Evolutionary conservation across 129 eudicot genomes (phyloP).

Genomic region (Lonicera japonica): DNA sequence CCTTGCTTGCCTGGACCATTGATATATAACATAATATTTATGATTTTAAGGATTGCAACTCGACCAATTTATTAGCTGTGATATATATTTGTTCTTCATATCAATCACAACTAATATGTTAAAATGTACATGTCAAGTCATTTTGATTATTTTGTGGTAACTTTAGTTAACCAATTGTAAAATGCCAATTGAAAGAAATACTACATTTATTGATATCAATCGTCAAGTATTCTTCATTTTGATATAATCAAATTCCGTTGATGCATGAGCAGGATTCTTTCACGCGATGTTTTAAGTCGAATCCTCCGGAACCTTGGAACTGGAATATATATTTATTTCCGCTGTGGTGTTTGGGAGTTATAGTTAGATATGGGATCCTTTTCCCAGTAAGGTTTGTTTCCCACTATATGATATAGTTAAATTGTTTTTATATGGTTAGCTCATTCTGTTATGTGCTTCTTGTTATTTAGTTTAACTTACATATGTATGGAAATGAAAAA

Average conservation of each 20-base stretch:
- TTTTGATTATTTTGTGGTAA: too few species aligned
- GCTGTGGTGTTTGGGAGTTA: conserved; percentile 95
- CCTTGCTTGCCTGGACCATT: too few species aligned
- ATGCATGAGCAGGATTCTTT: conserved; percentile 77
- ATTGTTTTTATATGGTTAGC: not conserved
- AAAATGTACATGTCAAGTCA: too few species aligned
- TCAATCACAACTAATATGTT: too few species aligned
- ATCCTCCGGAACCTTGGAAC: conserved; percentile 98
- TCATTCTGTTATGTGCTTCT: not conserved
- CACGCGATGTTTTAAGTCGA: conserved; percentile 97
- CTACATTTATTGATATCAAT: not conserved
- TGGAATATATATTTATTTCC: conserved; percentile 97
- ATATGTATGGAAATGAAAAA: not conserved
- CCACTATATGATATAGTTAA: not conserved
- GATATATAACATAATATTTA: too few species aligned
- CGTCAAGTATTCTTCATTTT: not conserved
- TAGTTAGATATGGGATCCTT: conserved; percentile 78
- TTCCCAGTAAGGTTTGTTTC: conserved; percentile 74
- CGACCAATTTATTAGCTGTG: too few species aligned
- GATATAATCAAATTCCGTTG: conserved; percentile 7
- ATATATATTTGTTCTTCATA: too few species aligned
- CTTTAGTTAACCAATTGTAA: too few species aligned
- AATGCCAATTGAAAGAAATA: not conserved
- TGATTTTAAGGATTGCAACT: too few species aligned
- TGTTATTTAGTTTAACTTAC: not conserved